Evolutionary conservation across 108 stramenopile genomes (phyloP), one percentile per base, ranked within the genome.

Genomic region (Pinguiococcus pyrenoidosus): DNA sequence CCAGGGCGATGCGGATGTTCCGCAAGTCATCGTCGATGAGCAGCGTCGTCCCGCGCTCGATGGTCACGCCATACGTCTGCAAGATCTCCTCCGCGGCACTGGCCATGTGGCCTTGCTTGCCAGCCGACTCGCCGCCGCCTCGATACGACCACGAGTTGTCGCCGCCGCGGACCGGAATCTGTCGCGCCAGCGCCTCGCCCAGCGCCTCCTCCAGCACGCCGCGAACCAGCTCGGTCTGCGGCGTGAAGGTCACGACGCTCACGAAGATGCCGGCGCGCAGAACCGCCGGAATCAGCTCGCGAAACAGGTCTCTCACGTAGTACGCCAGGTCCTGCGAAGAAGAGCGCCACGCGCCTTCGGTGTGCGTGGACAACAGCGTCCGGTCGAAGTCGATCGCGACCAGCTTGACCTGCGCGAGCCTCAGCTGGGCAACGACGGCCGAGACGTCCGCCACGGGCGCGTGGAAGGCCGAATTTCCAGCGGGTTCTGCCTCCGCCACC

Each of bases 21-120:
- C 66, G 72, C 2, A 56, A 53, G 56, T 94, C 92, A 46, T 94
- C 92, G 56, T 94, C 92, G 57, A 94, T 82, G 29, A 94, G 62
- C n/a, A 94, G 49, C 29, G 89, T 91, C 13, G 79, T 82, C 20
- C 37, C 44, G 42, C 76, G 82, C 16, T 73, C 68, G 49, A 87
- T 77, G 10, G 51, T 46, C 20, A 44, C 37, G 42, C 57, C 34
- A 41, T 66, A 32, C 25, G 37, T 33, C 27, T 57, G 43, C 32
- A 78, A 66, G 16, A 94, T 43, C 49, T 91, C 89, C 72, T 87
- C 84, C 8, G 76, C 86, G 6, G 87, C 92, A 42, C 79, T 81
- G 3, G 87, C 92, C 79, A 94, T 91, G 65, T 83, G 74, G 4
- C 74, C 42, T 56, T 90, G 92, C 55, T 94, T 94, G 16, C 92